Evolutionary conservation across 1,139 yeast genomes (phyloP), one percentile per base, ranked within the genome.

Genomic region (Candida sanyaensis): DNA sequence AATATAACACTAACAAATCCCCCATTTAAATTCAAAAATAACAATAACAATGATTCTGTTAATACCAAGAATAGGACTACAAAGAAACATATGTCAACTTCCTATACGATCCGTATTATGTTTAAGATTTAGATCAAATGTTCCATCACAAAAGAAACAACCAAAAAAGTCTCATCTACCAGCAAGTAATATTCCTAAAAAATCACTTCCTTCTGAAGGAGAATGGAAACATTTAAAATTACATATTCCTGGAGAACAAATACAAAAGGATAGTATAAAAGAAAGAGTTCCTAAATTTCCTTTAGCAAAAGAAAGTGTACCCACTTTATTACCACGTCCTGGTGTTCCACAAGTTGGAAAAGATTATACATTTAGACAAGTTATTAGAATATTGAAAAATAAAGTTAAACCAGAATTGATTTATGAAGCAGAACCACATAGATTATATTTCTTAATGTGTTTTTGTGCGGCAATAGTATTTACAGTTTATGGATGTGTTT

Each of bases 341-440:
- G 87, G 85, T 2, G 87, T 84, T 3, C 96, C 96, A 5, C 77
- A 82, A 41, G 88, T 84, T 2, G 84, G 88, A 1, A 74, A 75
- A 43, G 60, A 69, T 38, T 68, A 80, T 58, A 73, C 84, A 5
- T 81, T 88, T 57, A 71, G 82, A 23, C 86, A 85, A 60, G 84
- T 88, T 65, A 71, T 86, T 55, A 78, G 78, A 50, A 77, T 81
- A n/a, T 68, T 89, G 50, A 73, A 79, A 51, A 68, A 71, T 43
- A 81, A 83, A 55, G 69, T 67, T 7, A 75, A 78, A 45, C 95
- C 95, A 1, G 96, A 88, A 62, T 72, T 89, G 50, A 76, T 89
- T 44, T 89, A 89, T 65, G 92, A 87, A 70, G 83, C 91, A 30
- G 96, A 89, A 65, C 88, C 95, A 0, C 96, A 89, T 61, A 73